Percentiles rank a stretch among this genome's conserved stretches.
phyloP scores from a whole-genome alignment of 805 yeast genomes.

The Wickerhamomyces strasburgensis region DNA sequence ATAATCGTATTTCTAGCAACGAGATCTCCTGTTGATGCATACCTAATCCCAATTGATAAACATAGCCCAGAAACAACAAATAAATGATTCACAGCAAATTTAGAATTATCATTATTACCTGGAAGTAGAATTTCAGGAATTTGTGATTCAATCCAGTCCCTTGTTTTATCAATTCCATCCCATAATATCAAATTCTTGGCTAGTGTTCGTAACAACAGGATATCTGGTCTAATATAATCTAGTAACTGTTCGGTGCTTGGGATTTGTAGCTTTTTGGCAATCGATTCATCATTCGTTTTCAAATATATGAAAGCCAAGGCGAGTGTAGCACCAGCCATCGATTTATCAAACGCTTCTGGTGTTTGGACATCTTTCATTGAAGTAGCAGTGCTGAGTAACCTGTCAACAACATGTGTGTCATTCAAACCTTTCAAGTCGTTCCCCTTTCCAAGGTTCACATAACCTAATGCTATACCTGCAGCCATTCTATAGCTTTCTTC shows the following conservation, averaged over 20 bases:
- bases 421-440: constrained; percentile 50
- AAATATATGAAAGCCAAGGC: constrained; percentile 73
- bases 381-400: constrained; percentile 51
- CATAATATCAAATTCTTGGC: constrained; percentile 29
- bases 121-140: constrained; percentile 44
- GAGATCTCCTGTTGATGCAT: constrained; percentile 62
- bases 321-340: constrained; percentile 67
- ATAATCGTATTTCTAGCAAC: constrained; percentile 53
- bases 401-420: constrained; percentile 62
- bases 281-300: constrained; percentile 52
- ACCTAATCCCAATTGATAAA: constrained; percentile 66
- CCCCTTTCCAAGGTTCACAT: constrained; percentile 76
- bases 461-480: constrained; percentile 86
- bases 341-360: constrained; percentile 51
- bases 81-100: constrained; percentile 40
- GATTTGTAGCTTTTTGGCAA: constrained; percentile 58
- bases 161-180: constrained; percentile 16
- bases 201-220: constrained; percentile 59
- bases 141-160: constrained; percentile 30
- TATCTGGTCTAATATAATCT: constrained; percentile 72
- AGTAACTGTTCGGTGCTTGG: constrained; percentile 57
- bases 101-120: constrained; percentile 29
- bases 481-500: constrained; percentile 81
- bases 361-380: constrained; percentile 61
- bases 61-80: constrained; percentile 72